A percentile compares a stretch with the other conserved stretches of the same genome.
Evolutionary conservation across 163 green algal genomes (phyloP).

Genomic region (Scenedesmus sp.): DNA sequence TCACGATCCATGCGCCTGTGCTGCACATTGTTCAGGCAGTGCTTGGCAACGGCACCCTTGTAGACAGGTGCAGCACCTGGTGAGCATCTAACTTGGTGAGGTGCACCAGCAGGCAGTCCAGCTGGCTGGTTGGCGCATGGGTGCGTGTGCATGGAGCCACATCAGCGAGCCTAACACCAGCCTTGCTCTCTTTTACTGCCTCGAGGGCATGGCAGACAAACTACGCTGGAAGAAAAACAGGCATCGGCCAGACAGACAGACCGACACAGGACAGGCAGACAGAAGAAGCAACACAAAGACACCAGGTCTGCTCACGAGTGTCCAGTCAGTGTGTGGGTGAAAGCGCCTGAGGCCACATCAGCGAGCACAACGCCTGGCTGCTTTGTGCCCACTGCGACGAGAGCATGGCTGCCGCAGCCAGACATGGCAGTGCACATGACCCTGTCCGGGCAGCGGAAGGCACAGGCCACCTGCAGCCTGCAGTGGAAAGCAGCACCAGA

Average conservation of each 20-base stretch:
- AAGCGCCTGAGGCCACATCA: slow-evolving; percentile 79
- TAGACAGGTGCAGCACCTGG: no score
- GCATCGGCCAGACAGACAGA: no score
- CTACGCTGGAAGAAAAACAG: no score
- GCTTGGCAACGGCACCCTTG: no score
- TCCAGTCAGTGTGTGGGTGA: slow-evolving; percentile 84
- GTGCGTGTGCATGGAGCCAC: not conserved
- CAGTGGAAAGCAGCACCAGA: not conserved
- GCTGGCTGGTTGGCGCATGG: no score
- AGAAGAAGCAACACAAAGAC: not conserved
- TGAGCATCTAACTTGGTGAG: no score
- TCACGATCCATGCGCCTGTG: no score
- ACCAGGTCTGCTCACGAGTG: slow-evolving; percentile 69
- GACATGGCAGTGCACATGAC: slow-evolving; percentile 83
- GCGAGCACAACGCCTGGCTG: slow-evolving; percentile 78
- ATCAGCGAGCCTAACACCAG: not conserved
- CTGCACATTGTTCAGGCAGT: no score
- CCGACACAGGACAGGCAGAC: not conserved
- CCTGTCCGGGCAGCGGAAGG: slow-evolving; percentile 71
- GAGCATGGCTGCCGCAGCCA: slow-evolving; percentile 72
- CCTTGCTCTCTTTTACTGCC: no score
- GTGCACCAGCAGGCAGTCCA: no score
- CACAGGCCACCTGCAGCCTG: slow-evolving; percentile 68
- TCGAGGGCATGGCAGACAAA: no score
- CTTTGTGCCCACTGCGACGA: slow-evolving; percentile 74